Evolutionary conservation across 2,329 filamentous ascomycete genomes (phyloP).

Genomic region (Aspergillus calidoustus): DNA sequence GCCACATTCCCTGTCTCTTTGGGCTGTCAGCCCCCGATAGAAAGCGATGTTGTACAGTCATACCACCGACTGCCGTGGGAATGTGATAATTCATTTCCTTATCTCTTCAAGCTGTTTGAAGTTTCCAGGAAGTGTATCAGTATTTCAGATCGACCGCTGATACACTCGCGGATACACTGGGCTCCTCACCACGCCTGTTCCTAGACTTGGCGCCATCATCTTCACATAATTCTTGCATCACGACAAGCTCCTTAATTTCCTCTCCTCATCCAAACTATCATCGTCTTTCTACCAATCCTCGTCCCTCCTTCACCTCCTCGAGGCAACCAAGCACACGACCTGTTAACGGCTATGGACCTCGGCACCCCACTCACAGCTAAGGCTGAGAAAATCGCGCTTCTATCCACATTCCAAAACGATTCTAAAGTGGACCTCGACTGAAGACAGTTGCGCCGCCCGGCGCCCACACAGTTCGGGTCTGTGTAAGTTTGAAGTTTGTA

Average conservation of each 20-base stretch:
- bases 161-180: neutral
- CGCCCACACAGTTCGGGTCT: neutral
- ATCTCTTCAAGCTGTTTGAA: neutral
- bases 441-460: neutral
- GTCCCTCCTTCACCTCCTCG: neutral
- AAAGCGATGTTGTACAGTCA: neutral
- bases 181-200: conserved; percentile 4
- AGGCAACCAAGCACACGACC: conserved; percentile 16
- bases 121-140: neutral
- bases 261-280: neutral
- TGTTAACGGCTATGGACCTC: neutral
- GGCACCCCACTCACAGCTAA: neutral
- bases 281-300: neutral
- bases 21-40: neutral
- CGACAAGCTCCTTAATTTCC: conserved; percentile 1
- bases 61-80: neutral
- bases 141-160: conserved; percentile 6
- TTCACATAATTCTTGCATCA: conserved; percentile 6
- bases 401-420: neutral
- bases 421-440: neutral
- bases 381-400: conserved; percentile 3
- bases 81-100: conserved; percentile 5
- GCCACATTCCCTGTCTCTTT: neutral
- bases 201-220: conserved; percentile 11
- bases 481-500: neutral